Evolutionary conservation across 768 basidiomycete genomes (phyloP).

Genomic region (Scleroderma citrinum): DNA sequence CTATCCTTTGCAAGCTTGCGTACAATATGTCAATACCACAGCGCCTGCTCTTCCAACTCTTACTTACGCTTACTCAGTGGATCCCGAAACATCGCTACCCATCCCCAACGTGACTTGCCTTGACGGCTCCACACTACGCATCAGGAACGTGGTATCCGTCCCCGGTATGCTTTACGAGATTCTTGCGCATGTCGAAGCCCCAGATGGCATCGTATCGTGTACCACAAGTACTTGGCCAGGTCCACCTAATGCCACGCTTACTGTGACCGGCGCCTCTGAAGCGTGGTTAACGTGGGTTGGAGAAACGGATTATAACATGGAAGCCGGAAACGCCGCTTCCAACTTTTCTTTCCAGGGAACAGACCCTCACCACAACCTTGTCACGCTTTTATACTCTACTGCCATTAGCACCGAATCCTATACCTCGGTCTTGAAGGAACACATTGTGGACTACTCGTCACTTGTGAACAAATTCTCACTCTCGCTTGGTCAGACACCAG

Average conservation of each 20-base stretch:
- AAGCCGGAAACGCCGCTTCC: conserved; percentile 51
- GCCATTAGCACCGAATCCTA: conserved; percentile 27
- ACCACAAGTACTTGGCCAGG: conserved; percentile 17
- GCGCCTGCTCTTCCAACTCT: conserved; percentile 32
- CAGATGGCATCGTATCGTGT: conserved; percentile 31
- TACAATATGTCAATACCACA: conserved; percentile 46
- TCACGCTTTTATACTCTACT: conserved; percentile 31
- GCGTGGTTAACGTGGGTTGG: conserved; percentile 70
- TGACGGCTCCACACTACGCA: conserved; percentile 46
- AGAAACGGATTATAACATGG: conserved; percentile 62
- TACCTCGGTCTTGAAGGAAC: conserved; percentile 36
- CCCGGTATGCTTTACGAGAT: conserved; percentile 73
- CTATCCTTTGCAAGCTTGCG: conserved; percentile 54
- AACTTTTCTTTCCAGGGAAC: conserved; percentile 58
- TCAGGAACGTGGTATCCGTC: conserved; percentile 42
- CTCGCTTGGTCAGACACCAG: conserved; percentile 52
- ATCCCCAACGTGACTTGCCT: conserved; percentile 57
- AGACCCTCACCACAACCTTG: conserved; percentile 50
- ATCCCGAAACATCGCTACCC: conserved; percentile 43
- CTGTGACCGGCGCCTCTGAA: conserved; percentile 41
- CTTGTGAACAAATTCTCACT: conserved; percentile 47
- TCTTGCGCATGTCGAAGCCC: conserved; percentile 41
- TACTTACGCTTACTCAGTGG: conserved; percentile 42
- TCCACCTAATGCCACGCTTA: conserved; percentile 43
- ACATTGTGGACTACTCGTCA: conserved; percentile 46